Evolutionary conservation across 257 asterid genomes (phyloP).

Genomic region (Jasminum sambac): DNA sequence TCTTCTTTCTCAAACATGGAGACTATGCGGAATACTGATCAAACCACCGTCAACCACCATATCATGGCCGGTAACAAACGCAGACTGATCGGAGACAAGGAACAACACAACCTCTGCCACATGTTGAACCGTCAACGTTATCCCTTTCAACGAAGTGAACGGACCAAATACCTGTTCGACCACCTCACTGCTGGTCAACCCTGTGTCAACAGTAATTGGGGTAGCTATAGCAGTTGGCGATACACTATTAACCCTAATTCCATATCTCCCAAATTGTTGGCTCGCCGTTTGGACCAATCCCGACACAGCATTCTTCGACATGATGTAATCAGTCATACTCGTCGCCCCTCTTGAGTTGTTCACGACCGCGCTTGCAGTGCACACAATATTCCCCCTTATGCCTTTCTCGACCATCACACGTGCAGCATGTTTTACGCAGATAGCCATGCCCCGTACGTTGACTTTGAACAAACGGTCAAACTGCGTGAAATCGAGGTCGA

Average conservation of each 20-base stretch:
- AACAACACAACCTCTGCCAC: conserved; percentile 37
- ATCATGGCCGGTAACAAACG: conserved; percentile 34
- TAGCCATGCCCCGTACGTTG: conserved; percentile 34
- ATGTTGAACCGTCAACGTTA: conserved; percentile 19
- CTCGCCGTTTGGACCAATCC: conserved; percentile 45
- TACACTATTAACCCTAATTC: conserved; percentile 44
- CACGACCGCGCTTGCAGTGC: conserved; percentile 39
- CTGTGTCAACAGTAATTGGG: conserved; percentile 14
- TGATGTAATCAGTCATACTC: conserved; percentile 28
- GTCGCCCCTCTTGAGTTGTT: background rate
- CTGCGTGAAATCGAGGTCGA: conserved; percentile 30
- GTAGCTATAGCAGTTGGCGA: conserved; percentile 37
- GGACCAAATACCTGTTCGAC: conserved; percentile 17
- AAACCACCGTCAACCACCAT: conserved; percentile 40
- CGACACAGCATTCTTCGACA: conserved; percentile 25
- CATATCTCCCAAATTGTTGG: conserved; percentile 32
- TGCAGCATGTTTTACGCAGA: conserved; percentile 37
- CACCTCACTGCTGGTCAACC: background rate
- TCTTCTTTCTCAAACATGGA: background rate
- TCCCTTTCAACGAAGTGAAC: conserved; percentile 31
- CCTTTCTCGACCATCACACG: conserved; percentile 29
- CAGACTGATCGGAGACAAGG: conserved; percentile 37
- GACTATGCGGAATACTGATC: background rate
- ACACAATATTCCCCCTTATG: conserved; percentile 28
- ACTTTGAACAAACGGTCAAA: conserved; percentile 26